Evolutionary conservation across 495 filamentous ascomycete genomes (phyloP).

Genomic region (Penicillium cinerascens): DNA sequence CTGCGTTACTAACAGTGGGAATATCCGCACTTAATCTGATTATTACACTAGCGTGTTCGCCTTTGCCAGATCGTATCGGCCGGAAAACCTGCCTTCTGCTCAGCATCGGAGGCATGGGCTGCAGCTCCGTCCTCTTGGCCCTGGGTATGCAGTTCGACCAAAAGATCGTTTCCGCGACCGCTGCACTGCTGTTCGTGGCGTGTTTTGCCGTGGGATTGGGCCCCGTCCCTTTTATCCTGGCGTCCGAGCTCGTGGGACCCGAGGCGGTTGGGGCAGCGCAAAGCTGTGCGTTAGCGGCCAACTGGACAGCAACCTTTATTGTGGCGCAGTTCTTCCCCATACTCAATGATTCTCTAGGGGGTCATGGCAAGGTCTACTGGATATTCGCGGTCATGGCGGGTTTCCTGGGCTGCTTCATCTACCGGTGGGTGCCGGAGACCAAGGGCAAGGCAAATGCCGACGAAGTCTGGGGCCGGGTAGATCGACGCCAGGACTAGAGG

Average conservation of each 20-base stretch:
- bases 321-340: constrained; percentile 93
- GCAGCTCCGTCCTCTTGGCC: constrained; percentile 68
- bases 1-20: constrained; percentile 74
- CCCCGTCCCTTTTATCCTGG: constrained; percentile 90
- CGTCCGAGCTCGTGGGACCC: constrained; percentile 80
- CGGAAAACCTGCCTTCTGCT: constrained; percentile 77
- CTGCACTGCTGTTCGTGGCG: constrained; percentile 79
- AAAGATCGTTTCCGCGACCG: constrained; percentile 71
- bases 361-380: constrained; percentile 80
- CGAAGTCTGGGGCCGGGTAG: constrained; percentile 77
- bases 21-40: constrained; percentile 84
- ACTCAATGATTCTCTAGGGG: constrained; percentile 68
- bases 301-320: constrained; percentile 86
- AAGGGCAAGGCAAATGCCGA: constrained; percentile 74
- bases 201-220: constrained; percentile 90
- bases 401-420: constrained; percentile 63
- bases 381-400: constrained; percentile 73
- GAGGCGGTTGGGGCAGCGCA: constrained; percentile 89
- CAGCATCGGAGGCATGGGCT: constrained; percentile 80
- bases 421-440: constrained; percentile 74
- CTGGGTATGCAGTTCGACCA: constrained; percentile 66
- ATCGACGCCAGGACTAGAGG: constrained; percentile 33
- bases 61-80: constrained; percentile 79
- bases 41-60: constrained; percentile 74
- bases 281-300: constrained; percentile 76